phyloP scores from a whole-genome alignment of 306 rosid genomes.

The Spatholobus suberectus region DNA sequence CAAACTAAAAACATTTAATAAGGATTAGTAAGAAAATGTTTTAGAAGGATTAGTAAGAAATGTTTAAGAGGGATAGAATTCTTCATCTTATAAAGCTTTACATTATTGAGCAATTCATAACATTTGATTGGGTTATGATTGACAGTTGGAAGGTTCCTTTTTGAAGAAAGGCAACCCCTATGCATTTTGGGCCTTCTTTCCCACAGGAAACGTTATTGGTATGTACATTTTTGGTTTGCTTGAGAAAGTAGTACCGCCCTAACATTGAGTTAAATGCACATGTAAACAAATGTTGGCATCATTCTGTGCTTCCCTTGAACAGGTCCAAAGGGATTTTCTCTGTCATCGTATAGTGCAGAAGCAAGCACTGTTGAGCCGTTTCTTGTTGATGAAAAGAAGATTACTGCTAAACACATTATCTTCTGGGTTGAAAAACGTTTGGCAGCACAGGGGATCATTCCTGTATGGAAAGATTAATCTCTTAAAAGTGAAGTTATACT shows the following conservation, averaged over 20 bases:
- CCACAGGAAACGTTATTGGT: constrained; percentile 75
- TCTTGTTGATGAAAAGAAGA: constrained; percentile 87
- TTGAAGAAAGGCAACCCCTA: constrained; percentile 65
- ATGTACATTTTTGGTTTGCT: neutral
- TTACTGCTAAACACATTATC: constrained; percentile 71
- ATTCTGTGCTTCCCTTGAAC: constrained; percentile 37
- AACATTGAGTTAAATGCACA: neutral
- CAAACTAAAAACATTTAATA: neutral
- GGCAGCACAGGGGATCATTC: constrained; percentile 97
- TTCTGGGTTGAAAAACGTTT: constrained; percentile 98
- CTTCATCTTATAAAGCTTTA: neutral
- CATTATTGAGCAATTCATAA: constrained; percentile 20
- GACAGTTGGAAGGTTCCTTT: constrained; percentile 91
- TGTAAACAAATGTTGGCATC: neutral
- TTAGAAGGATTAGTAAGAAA: neutral
- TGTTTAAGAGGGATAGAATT: neutral
- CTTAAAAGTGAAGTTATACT: constrained; percentile 8
- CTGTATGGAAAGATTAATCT: constrained; percentile 80
- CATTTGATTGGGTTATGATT: constrained; percentile 27
- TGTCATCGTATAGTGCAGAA: constrained; percentile 75
- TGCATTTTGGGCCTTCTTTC: constrained; percentile 93
- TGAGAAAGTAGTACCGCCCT: constrained; percentile 16
- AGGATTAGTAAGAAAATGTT: neutral
- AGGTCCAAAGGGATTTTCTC: constrained; percentile 95
- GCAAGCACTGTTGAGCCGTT: constrained; percentile 94